A percentile compares a stretch with the other conserved stretches of the same genome.
Conservation (phyloP, 371 early-diverging fungal genomes). For the Mucor saturninus region DNA sequence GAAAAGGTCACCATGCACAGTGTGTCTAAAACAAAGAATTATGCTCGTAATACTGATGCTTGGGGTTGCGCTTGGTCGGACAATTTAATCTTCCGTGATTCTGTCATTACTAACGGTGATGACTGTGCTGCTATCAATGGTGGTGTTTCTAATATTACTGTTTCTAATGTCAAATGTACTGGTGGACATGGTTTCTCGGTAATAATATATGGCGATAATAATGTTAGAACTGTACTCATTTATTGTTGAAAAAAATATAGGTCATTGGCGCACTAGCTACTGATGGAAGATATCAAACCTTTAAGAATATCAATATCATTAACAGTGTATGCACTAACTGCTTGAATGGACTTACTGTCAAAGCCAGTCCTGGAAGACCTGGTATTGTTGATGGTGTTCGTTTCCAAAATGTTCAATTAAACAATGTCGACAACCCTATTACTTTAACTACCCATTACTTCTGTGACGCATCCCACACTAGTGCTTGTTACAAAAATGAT, state of each 20-base stretch:
- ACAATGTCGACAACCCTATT: constrained; percentile 37
- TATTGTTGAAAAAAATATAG: background rate
- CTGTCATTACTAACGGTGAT: constrained; percentile 33
- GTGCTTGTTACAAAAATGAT: constrained; percentile 30
- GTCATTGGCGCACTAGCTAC: constrained; percentile 42
- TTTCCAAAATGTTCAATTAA: constrained; percentile 29
- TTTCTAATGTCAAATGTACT: constrained; percentile 32
- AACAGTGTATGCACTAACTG: constrained; percentile 36
- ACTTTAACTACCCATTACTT: constrained; percentile 37
- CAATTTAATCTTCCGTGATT: constrained; percentile 30
- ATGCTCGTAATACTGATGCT: constrained; percentile 41
- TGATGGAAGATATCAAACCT: constrained; percentile 30
- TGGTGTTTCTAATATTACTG: constrained; percentile 31
- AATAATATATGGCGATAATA: background rate
- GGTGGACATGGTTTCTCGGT: constrained; percentile 38
- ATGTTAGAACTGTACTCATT: no score
- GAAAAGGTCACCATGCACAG: constrained; percentile 36
- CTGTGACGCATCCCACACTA: constrained; percentile 30
- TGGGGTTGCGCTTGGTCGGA: constrained; percentile 38
- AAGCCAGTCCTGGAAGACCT: constrained; percentile 43
- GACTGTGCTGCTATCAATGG: constrained; percentile 44
- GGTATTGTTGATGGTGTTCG: constrained; percentile 31
- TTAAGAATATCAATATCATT: constrained; percentile 28
- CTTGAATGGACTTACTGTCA: constrained; percentile 43
- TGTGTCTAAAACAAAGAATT: constrained; percentile 26